Evolutionary conservation across 768 basidiomycete species (phyloP).

Genomic region (Peribolospora baueri): DNA sequence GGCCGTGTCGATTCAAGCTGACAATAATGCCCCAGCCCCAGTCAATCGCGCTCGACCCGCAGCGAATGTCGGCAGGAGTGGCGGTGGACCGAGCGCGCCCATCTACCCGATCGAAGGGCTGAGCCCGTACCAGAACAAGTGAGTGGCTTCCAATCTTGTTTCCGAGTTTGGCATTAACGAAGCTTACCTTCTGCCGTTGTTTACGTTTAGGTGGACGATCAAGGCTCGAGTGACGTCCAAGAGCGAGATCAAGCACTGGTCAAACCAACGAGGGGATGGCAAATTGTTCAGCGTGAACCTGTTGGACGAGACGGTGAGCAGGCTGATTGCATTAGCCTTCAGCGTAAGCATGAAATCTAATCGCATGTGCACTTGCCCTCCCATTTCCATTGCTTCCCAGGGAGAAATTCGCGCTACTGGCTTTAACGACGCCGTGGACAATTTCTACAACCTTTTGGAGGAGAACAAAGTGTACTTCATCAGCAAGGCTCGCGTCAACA

Average conservation of each 20-base stretch:
- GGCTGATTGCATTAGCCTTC: not conserved
- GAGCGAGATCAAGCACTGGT: conserved; percentile 68
- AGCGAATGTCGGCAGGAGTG: not conserved
- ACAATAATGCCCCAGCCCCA: not conserved
- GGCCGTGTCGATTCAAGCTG: not conserved
- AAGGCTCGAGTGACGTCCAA: conserved; percentile 79
- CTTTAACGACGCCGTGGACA: conserved; percentile 66
- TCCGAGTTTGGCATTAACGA: not conserved
- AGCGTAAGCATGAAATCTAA: not conserved
- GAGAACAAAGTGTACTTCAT: conserved; percentile 84
- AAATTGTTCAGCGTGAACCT: conserved; percentile 78
- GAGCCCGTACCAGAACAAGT: conserved; percentile 85
- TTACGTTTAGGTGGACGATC: conserved; percentile 49
- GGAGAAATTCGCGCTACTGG: conserved; percentile 58
- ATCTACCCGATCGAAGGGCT: conserved; percentile 76
- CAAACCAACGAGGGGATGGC: conserved; percentile 72
- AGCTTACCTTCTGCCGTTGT: not conserved
- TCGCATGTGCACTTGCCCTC: not conserved
- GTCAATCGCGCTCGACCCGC: conserved; percentile 4
- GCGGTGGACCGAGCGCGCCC: conserved; percentile 13
- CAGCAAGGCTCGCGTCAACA: conserved; percentile 69
- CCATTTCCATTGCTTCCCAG: conserved; percentile 20
- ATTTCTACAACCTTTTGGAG: conserved; percentile 56
- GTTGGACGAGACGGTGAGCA: conserved; percentile 67
- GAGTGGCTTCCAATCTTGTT: conserved; percentile 4